A percentile compares a stretch with the other conserved stretches of the same genome.
Conservation (phyloP, 1,139 yeast species). For the Kurtzmaniella quercitrusa region DNA sequence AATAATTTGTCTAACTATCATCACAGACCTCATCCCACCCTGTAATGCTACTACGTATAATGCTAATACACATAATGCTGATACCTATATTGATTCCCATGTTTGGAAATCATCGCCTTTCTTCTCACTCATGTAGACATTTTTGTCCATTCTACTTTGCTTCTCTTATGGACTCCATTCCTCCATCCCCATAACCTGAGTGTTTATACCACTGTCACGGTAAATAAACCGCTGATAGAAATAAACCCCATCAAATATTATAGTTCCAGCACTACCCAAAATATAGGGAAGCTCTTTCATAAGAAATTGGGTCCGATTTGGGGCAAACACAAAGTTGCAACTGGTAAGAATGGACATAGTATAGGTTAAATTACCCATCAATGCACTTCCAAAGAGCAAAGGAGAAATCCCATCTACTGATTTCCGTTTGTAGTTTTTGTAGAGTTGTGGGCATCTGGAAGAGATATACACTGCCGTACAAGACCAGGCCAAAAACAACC, state of each 20-base stretch:
- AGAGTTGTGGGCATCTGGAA: constrained; percentile 82
- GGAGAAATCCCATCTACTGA: constrained; percentile 86
- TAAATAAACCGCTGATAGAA: constrained; percentile 58
- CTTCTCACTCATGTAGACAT: too few relatives aligned
- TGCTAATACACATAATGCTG: too few relatives aligned
- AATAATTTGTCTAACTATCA: too few relatives aligned
- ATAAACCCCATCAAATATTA: constrained; percentile 70
- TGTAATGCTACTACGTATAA: too few relatives aligned
- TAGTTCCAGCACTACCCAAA: constrained; percentile 83
- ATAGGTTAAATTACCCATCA: constrained; percentile 78
- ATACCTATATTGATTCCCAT: too few relatives aligned
- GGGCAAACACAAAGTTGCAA: constrained; percentile 31
- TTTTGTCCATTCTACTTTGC: too few relatives aligned
- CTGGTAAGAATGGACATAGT: constrained; percentile 66
- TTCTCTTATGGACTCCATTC: constrained; percentile 15
- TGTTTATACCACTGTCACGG: constrained; percentile 22
- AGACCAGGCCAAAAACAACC: constrained; percentile 69
- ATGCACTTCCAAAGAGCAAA: constrained; percentile 70
- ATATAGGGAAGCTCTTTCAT: constrained; percentile 75
- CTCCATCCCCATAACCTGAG: constrained; percentile 24
- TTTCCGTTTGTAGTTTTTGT: constrained; percentile 68
- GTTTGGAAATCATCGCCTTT: too few relatives aligned
- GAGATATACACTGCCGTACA: constrained; percentile 73
- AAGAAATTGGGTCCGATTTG: constrained; percentile 46
- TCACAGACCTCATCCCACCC: too few relatives aligned